Percentiles rank a stretch among this genome's conserved stretches.
Evolutionary conservation across 2,329 filamentous ascomycete genomes (phyloP).

Genomic region (Dothideomycetes sp.): DNA sequence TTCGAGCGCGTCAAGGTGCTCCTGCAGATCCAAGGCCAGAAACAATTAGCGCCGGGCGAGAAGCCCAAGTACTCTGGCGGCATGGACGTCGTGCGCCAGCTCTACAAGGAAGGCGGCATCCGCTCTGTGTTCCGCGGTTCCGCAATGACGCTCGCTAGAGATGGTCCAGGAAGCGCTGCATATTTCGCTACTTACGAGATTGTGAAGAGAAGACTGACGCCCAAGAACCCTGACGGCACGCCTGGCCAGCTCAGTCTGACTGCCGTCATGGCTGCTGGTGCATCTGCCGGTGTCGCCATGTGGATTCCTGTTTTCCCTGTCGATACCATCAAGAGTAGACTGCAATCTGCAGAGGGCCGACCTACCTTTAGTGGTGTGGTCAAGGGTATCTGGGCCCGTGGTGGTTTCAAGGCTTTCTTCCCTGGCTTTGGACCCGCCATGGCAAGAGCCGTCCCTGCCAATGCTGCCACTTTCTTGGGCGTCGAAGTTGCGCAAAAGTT

Average conservation of each 20-base stretch:
- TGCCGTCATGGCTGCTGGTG: slow-evolving; percentile 78
- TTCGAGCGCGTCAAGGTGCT: slow-evolving; percentile 99
- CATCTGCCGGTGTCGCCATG: slow-evolving; percentile 90
- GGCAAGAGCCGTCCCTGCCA: slow-evolving; percentile 85
- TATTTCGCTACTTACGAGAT: slow-evolving; percentile 98
- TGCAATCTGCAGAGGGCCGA: slow-evolving; percentile 84
- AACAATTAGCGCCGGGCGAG: slow-evolving; percentile 71
- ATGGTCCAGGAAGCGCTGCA: slow-evolving; percentile 83
- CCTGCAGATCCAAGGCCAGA: slow-evolving; percentile 92
- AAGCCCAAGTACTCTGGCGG: slow-evolving; percentile 86
- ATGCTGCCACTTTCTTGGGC: slow-evolving; percentile 86
- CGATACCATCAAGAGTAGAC: slow-evolving; percentile 86
- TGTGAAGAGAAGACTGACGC: slow-evolving; percentile 79
- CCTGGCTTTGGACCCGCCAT: slow-evolving; percentile 90
- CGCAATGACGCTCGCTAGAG: slow-evolving; percentile 81
- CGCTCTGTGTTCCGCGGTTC: slow-evolving; percentile 87
- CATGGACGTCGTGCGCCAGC: slow-evolving; percentile 79
- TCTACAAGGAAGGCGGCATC: slow-evolving; percentile 84
- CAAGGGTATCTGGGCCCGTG: slow-evolving; percentile 67
- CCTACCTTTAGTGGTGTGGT: slow-evolving; percentile 73
- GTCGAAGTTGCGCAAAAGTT: slow-evolving; percentile 75
- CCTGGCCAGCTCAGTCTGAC: slow-evolving; percentile 65
- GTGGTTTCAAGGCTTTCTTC: slow-evolving; percentile 89
- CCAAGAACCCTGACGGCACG: slow-evolving; percentile 64
- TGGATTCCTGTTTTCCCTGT: slow-evolving; percentile 98